Conservation (phyloP, 768 basidiomycete species). For the Mycena galopus region DNA sequence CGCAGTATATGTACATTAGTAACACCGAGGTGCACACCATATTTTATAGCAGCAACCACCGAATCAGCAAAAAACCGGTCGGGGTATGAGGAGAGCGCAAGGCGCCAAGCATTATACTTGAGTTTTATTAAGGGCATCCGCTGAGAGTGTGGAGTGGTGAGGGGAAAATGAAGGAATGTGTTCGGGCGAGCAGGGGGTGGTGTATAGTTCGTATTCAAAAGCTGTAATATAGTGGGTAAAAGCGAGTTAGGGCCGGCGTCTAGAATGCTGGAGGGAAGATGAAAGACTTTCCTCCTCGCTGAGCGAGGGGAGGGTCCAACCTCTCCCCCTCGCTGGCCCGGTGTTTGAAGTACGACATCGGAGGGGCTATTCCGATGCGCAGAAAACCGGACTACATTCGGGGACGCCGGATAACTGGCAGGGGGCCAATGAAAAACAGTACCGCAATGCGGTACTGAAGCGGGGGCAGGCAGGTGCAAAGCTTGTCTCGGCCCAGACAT, state of each 20-base stretch:
- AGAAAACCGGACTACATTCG: constrained; percentile 11
- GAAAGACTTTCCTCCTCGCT: constrained; percentile 21
- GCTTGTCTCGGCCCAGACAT: background rate
- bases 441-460: background rate
- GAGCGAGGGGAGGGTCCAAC: constrained; percentile 18
- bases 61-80: constrained; percentile 23
- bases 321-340: constrained; percentile 24
- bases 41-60: constrained; percentile 15
- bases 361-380: background rate
- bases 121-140: constrained; percentile 21
- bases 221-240: background rate
- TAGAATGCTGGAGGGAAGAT: background rate
- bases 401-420: background rate
- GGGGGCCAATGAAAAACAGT: background rate
- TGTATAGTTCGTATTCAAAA: background rate
- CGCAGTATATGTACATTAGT: background rate
- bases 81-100: constrained; percentile 3
- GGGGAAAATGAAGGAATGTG: constrained; percentile 23
- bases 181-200: constrained; percentile 19
- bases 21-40: constrained; percentile 28
- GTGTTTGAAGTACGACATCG: background rate
- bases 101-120: background rate
- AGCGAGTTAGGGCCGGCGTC: background rate
- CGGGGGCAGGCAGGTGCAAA: background rate
- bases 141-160: constrained; percentile 19